Base-by-base conservation (phyloP, 768 basidiomycete genomes). In the Russula emetica region DNA sequence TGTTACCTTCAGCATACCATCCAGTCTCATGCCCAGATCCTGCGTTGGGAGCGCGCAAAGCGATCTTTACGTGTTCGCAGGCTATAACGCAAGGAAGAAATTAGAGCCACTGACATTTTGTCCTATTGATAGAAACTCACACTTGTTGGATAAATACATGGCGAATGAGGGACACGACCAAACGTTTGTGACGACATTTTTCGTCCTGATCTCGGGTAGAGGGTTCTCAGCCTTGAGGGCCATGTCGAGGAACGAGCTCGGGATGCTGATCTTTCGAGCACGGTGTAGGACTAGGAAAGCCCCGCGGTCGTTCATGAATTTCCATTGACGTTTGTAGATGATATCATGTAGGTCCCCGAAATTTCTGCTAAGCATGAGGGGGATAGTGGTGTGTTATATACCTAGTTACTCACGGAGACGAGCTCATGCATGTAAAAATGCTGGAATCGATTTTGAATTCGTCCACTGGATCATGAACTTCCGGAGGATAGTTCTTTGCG, bases 1-100 rank as follows among this genome's bases (percentile, higher is more conserved):
- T 32, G 63, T 64, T 60, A 16, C 63, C 63, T 42, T 64, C 63
- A 28, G 63, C 58, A 24, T 64, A 64, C 63, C 63, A 64, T 11
- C 63, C 63, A 8, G 54, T 51, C 32, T 60, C 58, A 32, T 26
- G 14, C 47, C 34, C 63, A 20, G 59, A 50, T 45, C 38, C 58
- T 14, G 54, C 3, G 8, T 44, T 36, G 2, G 63, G 24, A 42
- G 54, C 28, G 30, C 63, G 63, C 59, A 60, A 32, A 13, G 63
- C 63, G 20, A 64, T 55, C 47, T 51, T 64, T 34, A 64, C 47
- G 54, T 60, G 53, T 30, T 64, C 63, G 45, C 47, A 20, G 26
- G 58, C 63, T 64, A 30, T 36, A 32, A 24, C 7, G 34, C 10
- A 28, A 45, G 20, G n/a, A 38, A 26, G 26, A n/a, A n/a, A 47